Evolutionary conservation across 768 basidiomycete species (phyloP).

Genomic region (Mycena vitilis): DNA sequence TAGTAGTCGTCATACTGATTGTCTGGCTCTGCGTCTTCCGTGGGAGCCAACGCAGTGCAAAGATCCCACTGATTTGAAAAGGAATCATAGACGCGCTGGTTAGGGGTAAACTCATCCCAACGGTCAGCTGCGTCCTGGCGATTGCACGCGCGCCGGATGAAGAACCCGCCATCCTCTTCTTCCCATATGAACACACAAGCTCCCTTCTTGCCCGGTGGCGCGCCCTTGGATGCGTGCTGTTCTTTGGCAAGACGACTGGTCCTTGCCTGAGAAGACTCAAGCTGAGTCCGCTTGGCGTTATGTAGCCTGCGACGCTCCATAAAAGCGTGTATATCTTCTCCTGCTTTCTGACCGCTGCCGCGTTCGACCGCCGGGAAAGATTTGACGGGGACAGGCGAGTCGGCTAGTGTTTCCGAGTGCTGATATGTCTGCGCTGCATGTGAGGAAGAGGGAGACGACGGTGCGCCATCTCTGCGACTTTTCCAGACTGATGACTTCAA

Average conservation of each 20-base stretch:
- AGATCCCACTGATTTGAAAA: conserved; percentile 35
- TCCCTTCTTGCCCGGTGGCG: conserved; percentile 25
- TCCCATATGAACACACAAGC: conserved; percentile 34
- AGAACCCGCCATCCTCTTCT: conserved; percentile 28
- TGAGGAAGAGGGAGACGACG: conserved; percentile 13
- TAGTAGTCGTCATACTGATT: not conserved
- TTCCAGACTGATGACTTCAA: not conserved
- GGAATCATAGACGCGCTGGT: conserved; percentile 28
- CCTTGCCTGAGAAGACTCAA: conserved; percentile 19
- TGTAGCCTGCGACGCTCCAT: conserved; percentile 26
- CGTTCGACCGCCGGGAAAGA: conserved; percentile 27
- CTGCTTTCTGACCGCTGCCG: conserved; percentile 30
- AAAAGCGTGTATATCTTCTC: conserved; percentile 30
- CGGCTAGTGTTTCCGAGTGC: not conserved
- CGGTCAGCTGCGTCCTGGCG: conserved; percentile 16
- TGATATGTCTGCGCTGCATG: conserved; percentile 11
- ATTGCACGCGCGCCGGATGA: conserved; percentile 25
- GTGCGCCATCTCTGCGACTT: conserved; percentile 4
- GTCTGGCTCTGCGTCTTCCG: conserved; percentile 22
- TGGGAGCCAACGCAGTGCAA: conserved; percentile 23
- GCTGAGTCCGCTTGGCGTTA: conserved; percentile 24
- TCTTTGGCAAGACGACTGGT: conserved; percentile 19
- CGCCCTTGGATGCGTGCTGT: conserved; percentile 20
- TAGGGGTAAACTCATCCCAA: conserved; percentile 32
- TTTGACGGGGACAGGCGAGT: conserved; percentile 3